phyloP scores from a whole-genome alignment of 495 filamentous ascomycete genomes.

The Terfezia boudieri region DNA sequence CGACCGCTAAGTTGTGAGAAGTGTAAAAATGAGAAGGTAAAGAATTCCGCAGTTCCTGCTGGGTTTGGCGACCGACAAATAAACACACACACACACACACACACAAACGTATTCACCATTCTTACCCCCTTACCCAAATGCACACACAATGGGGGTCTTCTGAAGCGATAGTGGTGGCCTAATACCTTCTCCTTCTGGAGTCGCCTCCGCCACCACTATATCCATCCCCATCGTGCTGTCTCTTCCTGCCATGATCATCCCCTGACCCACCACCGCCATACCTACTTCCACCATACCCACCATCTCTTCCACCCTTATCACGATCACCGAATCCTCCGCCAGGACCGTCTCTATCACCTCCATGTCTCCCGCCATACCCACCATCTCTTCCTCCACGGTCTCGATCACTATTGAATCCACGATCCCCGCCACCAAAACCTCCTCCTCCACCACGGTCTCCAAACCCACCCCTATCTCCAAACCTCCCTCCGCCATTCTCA shows the following conservation, averaged over 20 bases:
- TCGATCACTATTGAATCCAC: constrained; percentile 15
- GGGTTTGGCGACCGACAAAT: too few species aligned
- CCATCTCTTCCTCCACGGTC: constrained; percentile 11
- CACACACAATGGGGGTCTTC: not conserved
- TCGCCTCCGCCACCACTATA: constrained; percentile 11
- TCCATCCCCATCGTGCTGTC: constrained; percentile 6
- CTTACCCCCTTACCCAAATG: not conserved
- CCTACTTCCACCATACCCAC: constrained; percentile 7
- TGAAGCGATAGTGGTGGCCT: not conserved
- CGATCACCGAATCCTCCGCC: constrained; percentile 31
- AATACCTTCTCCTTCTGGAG: not conserved
- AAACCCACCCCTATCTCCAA: constrained; percentile 33
- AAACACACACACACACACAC: too few species aligned
- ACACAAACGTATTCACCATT: not conserved
- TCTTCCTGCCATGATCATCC: constrained; percentile 9
- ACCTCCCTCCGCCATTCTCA: constrained; percentile 32
- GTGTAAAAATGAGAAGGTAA: too few species aligned
- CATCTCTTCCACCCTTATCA: constrained; percentile 1
- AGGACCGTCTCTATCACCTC: constrained; percentile 33
- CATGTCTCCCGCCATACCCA: constrained; percentile 22
- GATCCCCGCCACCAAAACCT: not conserved
- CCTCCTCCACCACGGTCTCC: constrained; percentile 17
- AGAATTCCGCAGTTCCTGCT: too few species aligned
- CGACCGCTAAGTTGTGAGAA: too few species aligned
- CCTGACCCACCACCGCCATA: constrained; percentile 8